Evolutionary conservation across 1,284 basidiomycete species (phyloP).

Genomic region (Paramarasmius palmivorus): DNA sequence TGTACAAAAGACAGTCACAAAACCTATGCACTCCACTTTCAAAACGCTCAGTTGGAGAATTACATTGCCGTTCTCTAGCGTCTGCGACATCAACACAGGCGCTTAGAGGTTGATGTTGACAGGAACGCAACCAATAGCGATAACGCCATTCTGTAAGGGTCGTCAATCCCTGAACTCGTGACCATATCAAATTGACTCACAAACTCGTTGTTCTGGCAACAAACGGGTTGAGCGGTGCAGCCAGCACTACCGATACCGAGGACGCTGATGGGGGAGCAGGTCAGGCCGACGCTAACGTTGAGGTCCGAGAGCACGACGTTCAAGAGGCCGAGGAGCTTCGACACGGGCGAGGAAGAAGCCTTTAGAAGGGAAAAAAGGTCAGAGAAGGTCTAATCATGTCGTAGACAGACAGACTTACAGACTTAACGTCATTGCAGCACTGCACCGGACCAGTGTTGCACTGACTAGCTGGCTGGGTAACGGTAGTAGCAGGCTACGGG

Average conservation of each 20-base stretch:
- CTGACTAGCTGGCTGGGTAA: conserved; percentile 14
- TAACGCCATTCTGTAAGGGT: conserved; percentile 1
- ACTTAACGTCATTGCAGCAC: conserved; percentile 28
- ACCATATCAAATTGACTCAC: neutral
- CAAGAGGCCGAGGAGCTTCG: conserved; percentile 15
- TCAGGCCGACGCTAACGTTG: conserved; percentile 14
- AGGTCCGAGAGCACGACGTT: conserved; percentile 13
- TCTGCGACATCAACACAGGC: too few relatives aligned
- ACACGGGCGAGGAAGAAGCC: conserved; percentile 13
- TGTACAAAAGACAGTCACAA: too few relatives aligned
- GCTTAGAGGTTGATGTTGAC: neutral
- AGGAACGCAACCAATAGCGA: conserved; percentile 12
- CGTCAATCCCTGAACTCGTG: neutral
- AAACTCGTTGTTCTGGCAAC: conserved; percentile 14
- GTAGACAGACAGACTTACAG: neutral
- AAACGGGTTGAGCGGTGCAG: conserved; percentile 13
- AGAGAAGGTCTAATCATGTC: neutral
- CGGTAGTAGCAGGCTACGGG: conserved; percentile 1
- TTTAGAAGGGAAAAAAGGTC: conserved; percentile 10
- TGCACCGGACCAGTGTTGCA: conserved; percentile 31
- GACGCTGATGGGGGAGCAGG: conserved; percentile 16
- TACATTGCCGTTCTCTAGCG: too few relatives aligned
- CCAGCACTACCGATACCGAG: conserved; percentile 3
- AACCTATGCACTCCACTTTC: too few relatives aligned
- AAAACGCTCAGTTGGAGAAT: too few relatives aligned